Conservation (phyloP, 164 flowering plant genomes). For the Sextonia rubra region DNA sequence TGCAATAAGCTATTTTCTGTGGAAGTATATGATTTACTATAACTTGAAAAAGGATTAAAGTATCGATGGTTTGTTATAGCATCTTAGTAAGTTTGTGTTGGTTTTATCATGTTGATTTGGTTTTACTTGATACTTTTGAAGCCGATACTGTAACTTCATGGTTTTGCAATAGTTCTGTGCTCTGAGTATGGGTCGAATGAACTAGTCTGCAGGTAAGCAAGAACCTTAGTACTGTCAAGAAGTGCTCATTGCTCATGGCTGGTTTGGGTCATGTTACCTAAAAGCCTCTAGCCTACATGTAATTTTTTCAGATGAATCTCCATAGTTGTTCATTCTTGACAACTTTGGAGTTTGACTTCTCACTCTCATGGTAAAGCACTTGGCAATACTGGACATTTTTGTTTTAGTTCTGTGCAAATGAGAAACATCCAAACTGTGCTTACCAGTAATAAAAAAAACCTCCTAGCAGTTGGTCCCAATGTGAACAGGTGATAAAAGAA, state of each 20-base stretch:
- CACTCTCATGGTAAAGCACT: background rate
- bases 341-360: background rate
- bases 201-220: background rate
- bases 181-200: background rate
- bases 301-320: background rate
- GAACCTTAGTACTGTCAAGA: too few species aligned
- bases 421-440: background rate
- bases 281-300: background rate
- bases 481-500: background rate
- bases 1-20: background rate
- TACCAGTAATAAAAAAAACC: too few species aligned
- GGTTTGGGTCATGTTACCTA: too few species aligned
- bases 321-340: background rate
- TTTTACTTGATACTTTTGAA: background rate
- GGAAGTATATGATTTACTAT: background rate
- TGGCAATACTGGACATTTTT: background rate
- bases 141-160: background rate
- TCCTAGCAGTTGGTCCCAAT: background rate
- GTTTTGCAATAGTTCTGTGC: background rate
- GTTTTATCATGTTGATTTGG: background rate
- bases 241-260: too few species aligned
- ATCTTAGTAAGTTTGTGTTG: background rate
- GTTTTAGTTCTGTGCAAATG: background rate
- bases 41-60: too few species aligned
- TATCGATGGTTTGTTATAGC: background rate